Conservation (phyloP, 2,329 filamentous ascomycete genomes). For the Lecanosticta acicola region DNA sequence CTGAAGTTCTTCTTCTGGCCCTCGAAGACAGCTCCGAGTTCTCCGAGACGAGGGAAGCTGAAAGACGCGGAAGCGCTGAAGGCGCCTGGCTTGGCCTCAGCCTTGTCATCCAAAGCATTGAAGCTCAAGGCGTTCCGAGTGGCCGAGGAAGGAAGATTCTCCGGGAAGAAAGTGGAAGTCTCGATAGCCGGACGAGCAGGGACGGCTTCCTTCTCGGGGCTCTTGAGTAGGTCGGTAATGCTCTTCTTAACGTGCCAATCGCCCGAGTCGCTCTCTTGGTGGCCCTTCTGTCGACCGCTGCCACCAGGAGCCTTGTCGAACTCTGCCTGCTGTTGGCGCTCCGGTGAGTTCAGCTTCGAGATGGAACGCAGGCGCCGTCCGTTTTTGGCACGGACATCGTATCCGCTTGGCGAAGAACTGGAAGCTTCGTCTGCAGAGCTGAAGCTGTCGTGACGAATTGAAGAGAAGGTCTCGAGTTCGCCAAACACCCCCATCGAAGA, state of each 20-base stretch:
- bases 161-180: conserved; percentile 1
- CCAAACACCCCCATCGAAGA: not conserved
- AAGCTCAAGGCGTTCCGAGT: not conserved
- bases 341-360: conserved; percentile 9
- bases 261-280: not conserved
- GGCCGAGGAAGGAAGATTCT: not conserved
- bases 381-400: conserved; percentile 7
- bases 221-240: conserved; percentile 5
- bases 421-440: conserved; percentile 5
- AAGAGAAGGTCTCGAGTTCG: conserved; percentile 2
- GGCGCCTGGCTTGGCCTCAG: not conserved
- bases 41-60: not conserved
- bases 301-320: conserved; percentile 9
- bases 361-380: conserved; percentile 4
- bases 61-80: not conserved
- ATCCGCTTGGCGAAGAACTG: conserved; percentile 4
- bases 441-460: conserved; percentile 10
- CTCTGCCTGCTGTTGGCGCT: not conserved
- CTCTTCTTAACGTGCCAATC: conserved; percentile 9
- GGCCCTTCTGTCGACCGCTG: conserved; percentile 1
- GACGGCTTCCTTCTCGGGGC: conserved; percentile 1
- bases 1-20: too few relatives aligned
- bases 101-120: not conserved
- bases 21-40: too few relatives aligned
- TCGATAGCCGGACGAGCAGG: not conserved